Evolutionary conservation across 352 stramenopile species (phyloP).

Genomic region (Poterioochromonas sp.): DNA sequence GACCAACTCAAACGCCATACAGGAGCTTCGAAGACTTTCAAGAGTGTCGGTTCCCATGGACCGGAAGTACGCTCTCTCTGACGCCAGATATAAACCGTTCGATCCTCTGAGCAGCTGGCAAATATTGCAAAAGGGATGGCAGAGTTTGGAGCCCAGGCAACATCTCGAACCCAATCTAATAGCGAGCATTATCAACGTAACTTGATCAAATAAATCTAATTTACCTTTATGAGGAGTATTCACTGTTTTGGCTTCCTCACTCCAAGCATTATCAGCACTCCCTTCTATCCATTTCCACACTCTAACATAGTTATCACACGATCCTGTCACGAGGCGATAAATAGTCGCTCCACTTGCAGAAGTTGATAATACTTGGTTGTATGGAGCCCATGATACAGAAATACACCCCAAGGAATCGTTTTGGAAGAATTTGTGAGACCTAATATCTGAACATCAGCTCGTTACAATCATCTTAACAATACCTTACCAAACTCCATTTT

Average conservation of each 20-base stretch:
- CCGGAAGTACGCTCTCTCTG: conserved; percentile 56
- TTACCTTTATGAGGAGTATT: not conserved
- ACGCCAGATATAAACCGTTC: conserved; percentile 76
- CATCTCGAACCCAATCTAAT: conserved; percentile 75
- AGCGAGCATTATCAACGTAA: conserved; percentile 12
- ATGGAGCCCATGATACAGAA: conserved; percentile 87
- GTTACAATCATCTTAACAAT: conserved; percentile 43
- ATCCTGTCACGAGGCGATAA: conserved; percentile 72
- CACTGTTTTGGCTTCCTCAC: conserved; percentile 39
- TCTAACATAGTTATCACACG: conserved; percentile 93
- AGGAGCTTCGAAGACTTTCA: conserved; percentile 85
- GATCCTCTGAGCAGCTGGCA: conserved; percentile 71
- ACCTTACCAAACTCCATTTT: conserved; percentile 20
- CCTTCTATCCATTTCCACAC: conserved; percentile 68
- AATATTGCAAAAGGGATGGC: conserved; percentile 85
- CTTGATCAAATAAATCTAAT: not conserved
- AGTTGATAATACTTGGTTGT: conserved; percentile 39
- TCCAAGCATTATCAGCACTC: conserved; percentile 36
- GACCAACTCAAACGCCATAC: conserved; percentile 98
- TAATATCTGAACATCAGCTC: too few species aligned
- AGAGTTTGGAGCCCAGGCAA: conserved; percentile 88
- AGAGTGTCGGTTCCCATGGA: conserved; percentile 75
- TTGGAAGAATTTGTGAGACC: conserved; percentile 57
- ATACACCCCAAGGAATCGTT: conserved; percentile 91
- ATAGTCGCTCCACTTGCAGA: not conserved